Conservation (phyloP, 306 rosid species). For the Psophocarpus tetragonolobus region DNA sequence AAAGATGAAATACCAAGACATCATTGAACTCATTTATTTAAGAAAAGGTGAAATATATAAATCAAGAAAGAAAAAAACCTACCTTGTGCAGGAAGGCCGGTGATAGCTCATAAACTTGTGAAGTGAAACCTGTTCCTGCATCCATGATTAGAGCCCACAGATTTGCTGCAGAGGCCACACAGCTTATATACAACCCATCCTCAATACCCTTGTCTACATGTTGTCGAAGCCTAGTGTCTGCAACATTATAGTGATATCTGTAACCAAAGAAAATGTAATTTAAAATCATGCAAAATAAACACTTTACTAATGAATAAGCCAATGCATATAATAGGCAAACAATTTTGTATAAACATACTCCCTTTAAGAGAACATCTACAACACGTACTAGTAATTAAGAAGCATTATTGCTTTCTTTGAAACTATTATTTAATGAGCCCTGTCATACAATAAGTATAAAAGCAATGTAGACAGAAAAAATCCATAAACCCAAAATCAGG, state of each 20-base stretch:
- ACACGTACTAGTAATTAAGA: neutral
- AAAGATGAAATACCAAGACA: constrained; percentile 25
- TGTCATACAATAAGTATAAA: neutral
- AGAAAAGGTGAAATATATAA: constrained; percentile 26
- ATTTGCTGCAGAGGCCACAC: constrained; percentile 73
- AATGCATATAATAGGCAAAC: constrained; percentile 27
- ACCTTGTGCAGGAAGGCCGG: constrained; percentile 87
- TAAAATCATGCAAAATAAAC: constrained; percentile 33
- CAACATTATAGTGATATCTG: constrained; percentile 93
- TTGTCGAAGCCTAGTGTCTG: constrained; percentile 81
- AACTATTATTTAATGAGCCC: constrained; percentile 1
- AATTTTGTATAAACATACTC: neutral
- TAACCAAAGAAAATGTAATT: constrained; percentile 33
- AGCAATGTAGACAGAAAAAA: neutral
- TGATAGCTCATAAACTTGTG: constrained; percentile 90
- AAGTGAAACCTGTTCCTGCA: constrained; percentile 87
- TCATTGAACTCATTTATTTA: constrained; percentile 5
- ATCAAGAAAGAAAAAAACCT: constrained; percentile 23
- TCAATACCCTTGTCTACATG: constrained; percentile 95
- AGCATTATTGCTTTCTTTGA: constrained; percentile 1
- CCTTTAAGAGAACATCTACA: neutral
- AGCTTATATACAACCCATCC: constrained; percentile 88
- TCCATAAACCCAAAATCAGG: constrained; percentile 16
- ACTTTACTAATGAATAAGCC: constrained; percentile 6
- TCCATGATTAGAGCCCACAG: constrained; percentile 96